Percentiles rank a stretch among this genome's conserved stretches.
These are phyloP conservation scores for Neofusicoccum kwambonambiense DNA, from an alignment of 2,329 filamentous ascomycete species.

Conservation along the genomic window DNA sequence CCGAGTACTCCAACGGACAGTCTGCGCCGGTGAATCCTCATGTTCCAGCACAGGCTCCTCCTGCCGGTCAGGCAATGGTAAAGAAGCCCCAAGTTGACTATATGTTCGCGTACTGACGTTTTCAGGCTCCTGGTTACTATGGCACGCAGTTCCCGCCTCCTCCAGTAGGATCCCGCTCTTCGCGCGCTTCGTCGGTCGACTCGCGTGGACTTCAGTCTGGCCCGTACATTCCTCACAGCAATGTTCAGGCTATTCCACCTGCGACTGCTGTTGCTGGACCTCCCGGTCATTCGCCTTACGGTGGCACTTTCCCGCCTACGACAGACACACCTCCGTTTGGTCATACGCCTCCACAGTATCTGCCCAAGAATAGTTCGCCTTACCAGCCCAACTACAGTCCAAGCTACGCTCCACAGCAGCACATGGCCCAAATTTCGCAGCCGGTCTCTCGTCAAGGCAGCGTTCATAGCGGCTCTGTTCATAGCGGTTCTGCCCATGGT, in stretches of 20 bases:
- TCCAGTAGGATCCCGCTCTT: constrained; percentile 5
- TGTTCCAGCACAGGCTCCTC: neutral
- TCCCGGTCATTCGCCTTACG: neutral
- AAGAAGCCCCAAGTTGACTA: neutral
- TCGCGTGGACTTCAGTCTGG: constrained; percentile 5
- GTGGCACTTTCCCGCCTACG: neutral
- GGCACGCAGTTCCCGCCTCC: constrained; percentile 16
- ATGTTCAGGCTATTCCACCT: neutral
- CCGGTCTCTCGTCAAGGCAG: constrained; percentile 5
- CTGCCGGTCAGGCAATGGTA: neutral
- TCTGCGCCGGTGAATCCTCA: neutral
- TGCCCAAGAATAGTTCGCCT: constrained; percentile 7
- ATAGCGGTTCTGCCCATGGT: neutral
- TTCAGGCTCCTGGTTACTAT: constrained; percentile 8
- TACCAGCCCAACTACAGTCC: constrained; percentile 17
- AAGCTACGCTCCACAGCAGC: neutral
- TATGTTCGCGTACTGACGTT: neutral
- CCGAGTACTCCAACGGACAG: neutral
- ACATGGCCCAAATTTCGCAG: neutral
- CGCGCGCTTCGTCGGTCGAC: constrained; percentile 15
- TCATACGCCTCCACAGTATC: constrained; percentile 4
- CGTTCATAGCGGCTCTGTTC: neutral
- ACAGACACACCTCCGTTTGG: constrained; percentile 1
- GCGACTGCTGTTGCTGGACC: neutral
- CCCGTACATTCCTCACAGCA: constrained; percentile 17